Base-by-base conservation (phyloP, 2,329 filamentous ascomycete genomes). In the Colletotrichum sp. region DNA sequence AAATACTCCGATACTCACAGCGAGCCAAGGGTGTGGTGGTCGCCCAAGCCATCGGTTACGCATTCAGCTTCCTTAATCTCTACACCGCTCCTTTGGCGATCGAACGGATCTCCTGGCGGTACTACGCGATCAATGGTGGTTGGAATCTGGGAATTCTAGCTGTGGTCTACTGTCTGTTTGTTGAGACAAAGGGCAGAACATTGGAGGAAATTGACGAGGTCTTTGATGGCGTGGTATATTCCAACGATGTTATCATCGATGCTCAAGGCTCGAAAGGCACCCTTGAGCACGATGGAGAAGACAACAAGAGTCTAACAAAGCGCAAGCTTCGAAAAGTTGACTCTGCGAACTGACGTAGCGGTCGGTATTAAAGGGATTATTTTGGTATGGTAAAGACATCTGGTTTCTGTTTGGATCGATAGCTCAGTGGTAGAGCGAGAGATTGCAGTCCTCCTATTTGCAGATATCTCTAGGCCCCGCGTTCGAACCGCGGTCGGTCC, bases 391-490 rank as follows among this genome's bases (percentile, higher is more conserved):
- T 5, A 18, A 59, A 59, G 24, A 16, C 2, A 59, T 59, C 55
- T 26, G 13, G 55, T 10, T 28, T 59, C 68, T 21, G 52, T 59
- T 28, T 60, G 72, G 67, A 74, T 74, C 68, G 68, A 71, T 74
- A 74, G 72, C 72, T 74, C 68, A 66, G 72, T 74, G 72, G 68
- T 74, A 74, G 59, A 74, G 72, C 68, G 68, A 74, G 72, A 74
- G 68, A 71, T 74, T 74, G 68, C 72, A 74, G 72, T 48, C 57
- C 3, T 13, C 13, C 43, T 4, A 59, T 7, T 48, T 12, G 48
- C 18, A 36, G 65, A 7, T 48, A 71, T 71, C 68, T 74, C 72
- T 66, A 66, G 72, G 72, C 68, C 72, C 60, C 60, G 72, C 60
- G 34, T 74, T 74, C 60, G 68, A 74, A 74, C 43, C 60, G 72